A percentile compares a stretch with the other conserved stretches of the same genome.
Evolutionary conservation across 305 asterid species (phyloP).

Genomic region (Fraxinus greggii): DNA sequence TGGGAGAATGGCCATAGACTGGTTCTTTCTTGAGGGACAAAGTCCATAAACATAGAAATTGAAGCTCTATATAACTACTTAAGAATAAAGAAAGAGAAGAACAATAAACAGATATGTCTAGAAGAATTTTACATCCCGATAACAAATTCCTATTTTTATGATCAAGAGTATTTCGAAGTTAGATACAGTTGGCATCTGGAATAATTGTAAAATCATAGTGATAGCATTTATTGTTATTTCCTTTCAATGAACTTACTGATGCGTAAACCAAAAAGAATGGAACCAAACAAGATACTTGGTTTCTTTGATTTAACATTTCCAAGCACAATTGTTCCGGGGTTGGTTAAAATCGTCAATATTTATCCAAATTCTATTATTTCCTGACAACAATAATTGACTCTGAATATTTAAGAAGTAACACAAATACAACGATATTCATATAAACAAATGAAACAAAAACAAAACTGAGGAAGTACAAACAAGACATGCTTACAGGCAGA

Average conservation of each 20-base stretch:
- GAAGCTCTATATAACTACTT: neutral
- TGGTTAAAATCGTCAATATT: slow-evolving; percentile 18
- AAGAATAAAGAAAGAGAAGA: neutral
- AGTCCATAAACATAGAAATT: neutral
- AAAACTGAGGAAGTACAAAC: slow-evolving; percentile 40
- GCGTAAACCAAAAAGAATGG: neutral
- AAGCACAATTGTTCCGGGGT: slow-evolving; percentile 10
- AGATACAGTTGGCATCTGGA: neutral
- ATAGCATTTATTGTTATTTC: neutral
- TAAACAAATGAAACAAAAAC: slow-evolving; percentile 50
- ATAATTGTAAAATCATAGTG: neutral
- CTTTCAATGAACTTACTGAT: neutral
- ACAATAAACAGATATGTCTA: neutral
- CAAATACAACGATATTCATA: slow-evolving; percentile 45
- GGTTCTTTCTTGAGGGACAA: neutral
- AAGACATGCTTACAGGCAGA: slow-evolving; percentile 55
- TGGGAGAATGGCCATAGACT: neutral
- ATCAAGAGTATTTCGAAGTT: neutral
- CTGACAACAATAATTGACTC: slow-evolving; percentile 30
- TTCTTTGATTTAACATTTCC: slow-evolving; percentile 18
- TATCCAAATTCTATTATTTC: slow-evolving; percentile 27
- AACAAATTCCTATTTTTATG: neutral
- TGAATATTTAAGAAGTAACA: slow-evolving; percentile 32
- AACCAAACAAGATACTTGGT: slow-evolving; percentile 5
- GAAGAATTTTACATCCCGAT: neutral